Conservation (phyloP, 169 alveolate genomes). For the Eimeria acervulina region DNA sequence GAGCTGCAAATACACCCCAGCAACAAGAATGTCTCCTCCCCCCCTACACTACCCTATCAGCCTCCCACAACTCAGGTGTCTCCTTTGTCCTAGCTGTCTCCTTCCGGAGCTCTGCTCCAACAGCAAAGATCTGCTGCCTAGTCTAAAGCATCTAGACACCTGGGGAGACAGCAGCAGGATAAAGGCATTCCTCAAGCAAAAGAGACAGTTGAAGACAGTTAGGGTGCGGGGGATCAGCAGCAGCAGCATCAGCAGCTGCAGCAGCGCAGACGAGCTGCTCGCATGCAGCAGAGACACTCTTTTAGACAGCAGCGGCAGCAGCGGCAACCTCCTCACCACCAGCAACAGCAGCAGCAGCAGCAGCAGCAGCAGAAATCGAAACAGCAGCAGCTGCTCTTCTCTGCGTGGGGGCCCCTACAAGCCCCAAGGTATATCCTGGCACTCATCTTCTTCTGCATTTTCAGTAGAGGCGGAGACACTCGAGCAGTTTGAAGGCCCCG, state of each 20-base stretch:
- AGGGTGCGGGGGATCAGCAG: not conserved
- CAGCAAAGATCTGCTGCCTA: not conserved
- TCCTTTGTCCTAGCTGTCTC: conserved; percentile 6
- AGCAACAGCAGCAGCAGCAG: not conserved
- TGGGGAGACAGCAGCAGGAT: conserved; percentile 30
- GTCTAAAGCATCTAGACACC: not conserved
- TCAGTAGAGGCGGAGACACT: not conserved
- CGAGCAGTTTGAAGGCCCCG: not conserved
- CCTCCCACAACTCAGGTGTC: not conserved
- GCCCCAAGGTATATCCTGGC: too few species aligned
- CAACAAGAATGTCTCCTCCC: not conserved
- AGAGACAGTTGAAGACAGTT: conserved; percentile 21
- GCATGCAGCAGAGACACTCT: not conserved
- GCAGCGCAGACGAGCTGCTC: not conserved
- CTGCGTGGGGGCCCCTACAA: too few species aligned
- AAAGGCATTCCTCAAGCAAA: not conserved
- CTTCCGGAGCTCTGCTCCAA: not conserved
- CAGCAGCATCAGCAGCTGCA: not conserved
- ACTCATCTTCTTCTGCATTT: not conserved
- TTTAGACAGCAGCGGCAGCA: not conserved
- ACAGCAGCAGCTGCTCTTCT: not conserved
- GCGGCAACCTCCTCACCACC: not conserved
- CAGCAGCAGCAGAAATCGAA: not conserved
- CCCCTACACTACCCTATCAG: not conserved
- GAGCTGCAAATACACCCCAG: not conserved